These are phyloP conservation scores for Penicillium argentinense DNA, from an alignment of 495 filamentous ascomycete genomes.

Conservation along the genomic window DNA sequence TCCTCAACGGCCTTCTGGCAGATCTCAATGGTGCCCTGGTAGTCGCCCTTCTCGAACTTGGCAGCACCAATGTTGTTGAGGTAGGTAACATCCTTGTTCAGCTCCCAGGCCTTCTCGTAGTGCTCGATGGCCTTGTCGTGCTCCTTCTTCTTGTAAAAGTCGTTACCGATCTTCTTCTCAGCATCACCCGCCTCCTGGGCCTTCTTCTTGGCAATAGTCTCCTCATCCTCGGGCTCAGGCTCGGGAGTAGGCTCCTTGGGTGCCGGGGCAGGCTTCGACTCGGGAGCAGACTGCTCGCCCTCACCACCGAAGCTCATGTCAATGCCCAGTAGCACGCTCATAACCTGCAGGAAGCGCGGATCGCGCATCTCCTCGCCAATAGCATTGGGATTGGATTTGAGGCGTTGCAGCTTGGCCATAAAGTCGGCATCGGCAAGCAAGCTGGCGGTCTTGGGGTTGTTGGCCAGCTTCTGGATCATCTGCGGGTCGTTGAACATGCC, in stretches of 20 bases:
- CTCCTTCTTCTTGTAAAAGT: slow-evolving; percentile 96
- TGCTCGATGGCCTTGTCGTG: slow-evolving; percentile 94
- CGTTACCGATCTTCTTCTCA: slow-evolving; percentile 91
- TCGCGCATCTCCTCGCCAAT: slow-evolving; percentile 81
- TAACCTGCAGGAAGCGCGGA: slow-evolving; percentile 88
- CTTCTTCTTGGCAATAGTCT: slow-evolving; percentile 76
- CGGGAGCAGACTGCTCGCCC: slow-evolving; percentile 51
- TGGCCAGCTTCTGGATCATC: slow-evolving; percentile 83
- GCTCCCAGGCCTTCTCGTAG: slow-evolving; percentile 92
- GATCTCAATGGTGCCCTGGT: slow-evolving; percentile 76
- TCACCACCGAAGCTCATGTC: slow-evolving; percentile 82
- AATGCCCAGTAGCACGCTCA: slow-evolving; percentile 89
- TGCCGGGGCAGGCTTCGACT: slow-evolving; percentile 54
- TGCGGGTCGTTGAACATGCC: slow-evolving; percentile 92
- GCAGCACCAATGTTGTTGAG: slow-evolving; percentile 95
- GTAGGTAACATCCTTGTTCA: slow-evolving; percentile 95
- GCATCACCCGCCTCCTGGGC: slow-evolving; percentile 91
- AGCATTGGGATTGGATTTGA: slow-evolving; percentile 77
- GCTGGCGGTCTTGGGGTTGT: slow-evolving; percentile 87
- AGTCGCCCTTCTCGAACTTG: slow-evolving; percentile 94
- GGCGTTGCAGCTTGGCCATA: slow-evolving; percentile 81
- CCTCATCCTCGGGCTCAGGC: slow-evolving; percentile 72
- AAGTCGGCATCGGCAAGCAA: slow-evolving; percentile 83
- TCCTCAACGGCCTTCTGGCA: slow-evolving; percentile 89
- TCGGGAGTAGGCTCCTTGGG: slow-evolving; percentile 63